Conservation (phyloP, 441 rosid species). For the Mallotus japonicus region DNA sequence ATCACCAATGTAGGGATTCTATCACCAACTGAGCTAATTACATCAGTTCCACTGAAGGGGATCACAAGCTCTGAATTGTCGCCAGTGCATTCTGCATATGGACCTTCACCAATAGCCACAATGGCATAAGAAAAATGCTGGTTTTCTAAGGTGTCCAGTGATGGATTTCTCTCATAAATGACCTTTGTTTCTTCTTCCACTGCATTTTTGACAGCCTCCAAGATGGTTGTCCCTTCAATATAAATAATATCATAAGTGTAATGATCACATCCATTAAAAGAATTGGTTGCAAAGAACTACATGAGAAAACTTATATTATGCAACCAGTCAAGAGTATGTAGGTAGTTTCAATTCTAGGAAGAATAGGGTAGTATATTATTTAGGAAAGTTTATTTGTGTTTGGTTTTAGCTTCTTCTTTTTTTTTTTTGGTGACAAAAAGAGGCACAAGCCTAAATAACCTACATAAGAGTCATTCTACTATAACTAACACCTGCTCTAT, state of each 20-base stretch:
- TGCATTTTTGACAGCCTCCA: slow-evolving; percentile 65
- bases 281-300: too few species aligned
- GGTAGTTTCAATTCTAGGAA: too few species aligned
- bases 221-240: slow-evolving; percentile 69
- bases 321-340: too few species aligned
- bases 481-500: too few species aligned
- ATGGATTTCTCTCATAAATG: slow-evolving; percentile 58
- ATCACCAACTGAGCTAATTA: slow-evolving; percentile 49
- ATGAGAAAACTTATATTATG: too few species aligned
- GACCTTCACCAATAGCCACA: slow-evolving; percentile 76
- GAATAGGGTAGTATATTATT: too few species aligned
- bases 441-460: too few species aligned
- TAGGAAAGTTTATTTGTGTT: too few species aligned
- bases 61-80: slow-evolving; percentile 51
- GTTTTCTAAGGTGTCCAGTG: slow-evolving; percentile 48
- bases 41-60: slow-evolving; percentile 56
- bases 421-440: too few species aligned
- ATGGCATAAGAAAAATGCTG: slow-evolving; percentile 60
- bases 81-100: slow-evolving; percentile 73
- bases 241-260: background rate
- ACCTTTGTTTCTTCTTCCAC: slow-evolving; percentile 69
- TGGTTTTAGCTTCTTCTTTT: too few species aligned
- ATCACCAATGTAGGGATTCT: slow-evolving; percentile 64
- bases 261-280: too few species aligned
- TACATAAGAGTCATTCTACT: too few species aligned